A percentile compares a stretch with the other conserved stretches of the same genome.
Evolutionary conservation across 2,329 filamentous ascomycete species (phyloP).

Genomic region (Lasiodiplodia theobromae): DNA sequence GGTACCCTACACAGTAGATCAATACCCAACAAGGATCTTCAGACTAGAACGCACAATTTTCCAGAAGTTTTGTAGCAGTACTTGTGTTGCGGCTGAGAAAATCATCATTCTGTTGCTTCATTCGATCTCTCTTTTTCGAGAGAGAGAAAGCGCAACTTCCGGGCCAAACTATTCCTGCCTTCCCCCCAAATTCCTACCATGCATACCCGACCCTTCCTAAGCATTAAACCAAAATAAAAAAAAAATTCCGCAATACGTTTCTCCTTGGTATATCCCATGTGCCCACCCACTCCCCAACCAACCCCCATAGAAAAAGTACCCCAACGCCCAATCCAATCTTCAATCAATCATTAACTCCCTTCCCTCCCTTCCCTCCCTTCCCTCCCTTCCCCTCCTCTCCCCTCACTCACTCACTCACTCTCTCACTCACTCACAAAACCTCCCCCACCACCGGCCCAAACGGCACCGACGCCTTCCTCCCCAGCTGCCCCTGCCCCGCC

Average conservation of each 20-base stretch:
- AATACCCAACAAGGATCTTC: too few relatives aligned
- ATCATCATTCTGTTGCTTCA: too few relatives aligned
- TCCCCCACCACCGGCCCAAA: slow-evolving; percentile 15
- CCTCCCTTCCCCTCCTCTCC: too few relatives aligned
- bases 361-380: not conserved
- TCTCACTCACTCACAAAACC: slow-evolving; percentile 1
- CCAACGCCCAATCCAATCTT: not conserved
- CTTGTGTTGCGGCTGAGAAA: too few relatives aligned
- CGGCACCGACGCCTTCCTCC: not conserved
- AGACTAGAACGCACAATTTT: too few relatives aligned
- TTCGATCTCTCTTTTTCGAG: too few relatives aligned
- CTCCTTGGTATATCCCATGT: not conserved
- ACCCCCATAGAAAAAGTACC: not conserved
- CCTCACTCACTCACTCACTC: too few relatives aligned
- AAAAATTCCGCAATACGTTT: not conserved
- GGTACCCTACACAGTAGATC: too few relatives aligned
- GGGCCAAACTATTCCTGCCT: too few relatives aligned
- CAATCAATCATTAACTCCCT: not conserved
- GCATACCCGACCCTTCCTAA: not conserved
- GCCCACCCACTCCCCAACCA: not conserved
- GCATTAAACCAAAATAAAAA: not conserved
- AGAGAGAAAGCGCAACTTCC: too few relatives aligned
- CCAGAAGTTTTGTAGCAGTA: too few relatives aligned
- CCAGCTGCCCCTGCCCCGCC: slow-evolving; percentile 16
- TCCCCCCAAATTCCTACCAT: not conserved